A percentile compares a stretch with the other conserved stretches of the same genome.
These are phyloP conservation scores for Kuraishia hungarica DNA, from an alignment of 805 yeast species.

Conservation along the genomic window DNA sequence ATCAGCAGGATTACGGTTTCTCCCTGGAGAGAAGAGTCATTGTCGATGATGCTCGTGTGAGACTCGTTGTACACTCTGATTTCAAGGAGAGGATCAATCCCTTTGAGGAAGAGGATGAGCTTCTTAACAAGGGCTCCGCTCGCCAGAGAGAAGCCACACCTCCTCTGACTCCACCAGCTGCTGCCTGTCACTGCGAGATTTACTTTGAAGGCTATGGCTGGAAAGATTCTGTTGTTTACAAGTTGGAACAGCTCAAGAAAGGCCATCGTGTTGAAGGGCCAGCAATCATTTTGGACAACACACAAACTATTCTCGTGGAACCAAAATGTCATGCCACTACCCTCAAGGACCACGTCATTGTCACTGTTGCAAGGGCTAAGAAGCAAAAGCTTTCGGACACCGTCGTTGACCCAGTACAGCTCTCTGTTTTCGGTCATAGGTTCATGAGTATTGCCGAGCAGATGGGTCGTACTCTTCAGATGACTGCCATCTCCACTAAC, in stretches of 20 bases:
- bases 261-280: conserved; percentile 20
- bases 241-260: conserved; percentile 11
- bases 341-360: conserved; percentile 22
- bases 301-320: conserved; percentile 27
- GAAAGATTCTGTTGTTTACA: conserved; percentile 12
- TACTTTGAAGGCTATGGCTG: conserved; percentile 16
- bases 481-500: conserved; percentile 33
- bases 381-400: conserved; percentile 27
- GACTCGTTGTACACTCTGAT: conserved; percentile 54
- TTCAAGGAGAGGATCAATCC: not conserved
- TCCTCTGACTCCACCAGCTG: not conserved
- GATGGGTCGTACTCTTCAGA: conserved; percentile 37
- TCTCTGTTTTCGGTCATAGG: conserved; percentile 35
- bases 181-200: not conserved
- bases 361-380: conserved; percentile 12
- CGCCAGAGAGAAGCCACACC: too few species aligned
- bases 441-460: conserved; percentile 44
- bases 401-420: conserved; percentile 34
- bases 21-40: conserved; percentile 16
- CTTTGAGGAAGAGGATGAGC: not conserved
- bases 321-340: conserved; percentile 23
- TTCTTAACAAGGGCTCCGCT: not conserved
- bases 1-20: conserved; percentile 25
- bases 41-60: conserved; percentile 37
- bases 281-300: conserved; percentile 24